Conservation (phyloP, 2,329 filamentous ascomycete species). For the Neonectria ditissima region DNA sequence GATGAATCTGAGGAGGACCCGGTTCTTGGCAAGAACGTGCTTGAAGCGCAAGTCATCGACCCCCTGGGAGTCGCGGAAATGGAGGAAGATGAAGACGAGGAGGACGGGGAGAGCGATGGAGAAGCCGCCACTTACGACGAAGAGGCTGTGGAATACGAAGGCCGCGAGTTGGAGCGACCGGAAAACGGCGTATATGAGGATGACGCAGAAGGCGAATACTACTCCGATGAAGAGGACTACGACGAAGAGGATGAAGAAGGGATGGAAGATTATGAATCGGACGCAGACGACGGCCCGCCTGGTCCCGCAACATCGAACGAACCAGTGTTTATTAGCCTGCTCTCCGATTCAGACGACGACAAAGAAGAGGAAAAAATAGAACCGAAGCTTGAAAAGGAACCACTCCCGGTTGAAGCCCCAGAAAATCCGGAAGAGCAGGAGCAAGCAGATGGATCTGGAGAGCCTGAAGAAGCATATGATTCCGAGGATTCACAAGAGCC, state of each 20-base stretch:
- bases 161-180: slow-evolving; percentile 28
- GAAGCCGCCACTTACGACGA: slow-evolving; percentile 35
- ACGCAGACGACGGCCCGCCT: slow-evolving; percentile 29
- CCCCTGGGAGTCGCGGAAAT: slow-evolving; percentile 45
- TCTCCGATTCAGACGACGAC: slow-evolving; percentile 62
- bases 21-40: slow-evolving; percentile 43
- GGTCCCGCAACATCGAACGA: slow-evolving; percentile 40
- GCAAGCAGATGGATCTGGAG: not conserved
- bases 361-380: slow-evolving; percentile 42
- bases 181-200: slow-evolving; percentile 46
- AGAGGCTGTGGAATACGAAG: slow-evolving; percentile 44
- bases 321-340: slow-evolving; percentile 60
- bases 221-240: slow-evolving; percentile 43
- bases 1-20: slow-evolving; percentile 46
- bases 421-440: not conserved
- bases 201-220: slow-evolving; percentile 45
- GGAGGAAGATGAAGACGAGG: slow-evolving; percentile 40
- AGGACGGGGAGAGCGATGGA: slow-evolving; percentile 32
- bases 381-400: slow-evolving; percentile 13
- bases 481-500: slow-evolving; percentile 1
- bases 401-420: not conserved
- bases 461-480: not conserved
- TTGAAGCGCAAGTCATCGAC: slow-evolving; percentile 38
- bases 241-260: slow-evolving; percentile 36
- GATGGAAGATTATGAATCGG: slow-evolving; percentile 24